Evolutionary conservation across 2,329 filamentous ascomycete genomes (phyloP).

Genomic region (Hymenoscyphus albidus): DNA sequence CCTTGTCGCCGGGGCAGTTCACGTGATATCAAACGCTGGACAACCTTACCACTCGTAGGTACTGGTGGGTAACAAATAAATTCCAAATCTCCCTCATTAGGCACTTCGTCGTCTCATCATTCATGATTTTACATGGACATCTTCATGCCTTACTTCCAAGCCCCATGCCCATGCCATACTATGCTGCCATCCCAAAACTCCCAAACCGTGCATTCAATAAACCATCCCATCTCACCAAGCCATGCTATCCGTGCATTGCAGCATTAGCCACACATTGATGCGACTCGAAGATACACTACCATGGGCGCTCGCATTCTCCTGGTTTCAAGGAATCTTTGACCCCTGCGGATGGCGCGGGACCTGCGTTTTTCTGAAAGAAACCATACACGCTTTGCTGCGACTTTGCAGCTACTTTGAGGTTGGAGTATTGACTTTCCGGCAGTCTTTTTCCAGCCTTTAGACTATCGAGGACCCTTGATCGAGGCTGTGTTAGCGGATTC

Average conservation of each 20-base stretch:
- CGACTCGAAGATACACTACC: not conserved
- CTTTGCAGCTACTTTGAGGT: conserved; percentile 56
- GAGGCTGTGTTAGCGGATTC: conserved; percentile 12
- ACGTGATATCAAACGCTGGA: too few species aligned
- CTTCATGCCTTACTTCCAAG: conserved; percentile 20
- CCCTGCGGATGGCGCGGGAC: not conserved
- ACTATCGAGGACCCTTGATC: conserved; percentile 71
- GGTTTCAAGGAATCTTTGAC: not conserved
- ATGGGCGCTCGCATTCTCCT: not conserved
- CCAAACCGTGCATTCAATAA: not conserved
- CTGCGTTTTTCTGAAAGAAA: conserved; percentile 39
- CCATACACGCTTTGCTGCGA: conserved; percentile 63
- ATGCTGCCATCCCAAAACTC: conserved; percentile 13
- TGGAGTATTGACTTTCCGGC: conserved; percentile 68
- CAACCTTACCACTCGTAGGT: too few species aligned
- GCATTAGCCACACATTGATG: conserved; percentile 8
- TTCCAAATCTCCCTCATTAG: not conserved
- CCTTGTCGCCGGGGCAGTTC: too few species aligned
- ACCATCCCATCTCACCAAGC: not conserved
- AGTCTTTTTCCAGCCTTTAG: conserved; percentile 71
- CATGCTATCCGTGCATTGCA: conserved; percentile 7
- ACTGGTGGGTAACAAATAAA: not conserved
- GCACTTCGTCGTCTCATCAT: not conserved
- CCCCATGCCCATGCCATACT: conserved; percentile 12
- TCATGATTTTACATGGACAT: not conserved